A percentile compares a stretch with the other conserved stretches of the same genome.
Conservation (phyloP, 2,329 filamentous ascomycete genomes). For the Beauveria sp. region DNA sequence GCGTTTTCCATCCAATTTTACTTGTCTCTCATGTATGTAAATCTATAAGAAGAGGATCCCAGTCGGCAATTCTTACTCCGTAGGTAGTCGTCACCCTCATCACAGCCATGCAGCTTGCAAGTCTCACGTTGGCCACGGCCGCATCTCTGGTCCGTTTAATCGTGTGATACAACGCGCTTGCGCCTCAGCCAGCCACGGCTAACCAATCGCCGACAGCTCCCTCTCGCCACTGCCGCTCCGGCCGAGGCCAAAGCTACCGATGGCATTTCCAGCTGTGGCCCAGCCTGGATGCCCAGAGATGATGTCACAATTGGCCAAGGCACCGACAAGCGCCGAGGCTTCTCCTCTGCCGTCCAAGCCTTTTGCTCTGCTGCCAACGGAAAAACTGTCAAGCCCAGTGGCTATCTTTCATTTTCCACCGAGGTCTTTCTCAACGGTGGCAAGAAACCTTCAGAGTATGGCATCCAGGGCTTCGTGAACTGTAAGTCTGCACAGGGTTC, state of each 20-base stretch:
- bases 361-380: slow-evolving; percentile 15
- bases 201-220: not conserved
- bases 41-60: not conserved
- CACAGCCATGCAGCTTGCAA: slow-evolving; percentile 1
- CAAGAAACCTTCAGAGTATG: slow-evolving; percentile 13
- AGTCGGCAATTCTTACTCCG: not conserved
- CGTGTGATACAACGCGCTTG: not conserved
- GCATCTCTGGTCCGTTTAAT: not conserved
- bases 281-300: slow-evolving; percentile 15
- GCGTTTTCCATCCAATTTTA: not conserved
- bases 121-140: slow-evolving; percentile 1
- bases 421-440: slow-evolving; percentile 16
- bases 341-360: slow-evolving; percentile 12
- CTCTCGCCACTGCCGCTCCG: not conserved
- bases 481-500: slow-evolving; percentile 9
- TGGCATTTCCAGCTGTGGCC: slow-evolving; percentile 16
- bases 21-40: not conserved
- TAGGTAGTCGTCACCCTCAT: too few relatives aligned
- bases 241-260: slow-evolving; percentile 11
- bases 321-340: slow-evolving; percentile 14
- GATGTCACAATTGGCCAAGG: slow-evolving; percentile 14
- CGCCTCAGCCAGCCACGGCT: not conserved
- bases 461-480: slow-evolving; percentile 15
- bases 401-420: slow-evolving; percentile 14
- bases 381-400: slow-evolving; percentile 12